Percentiles rank a stretch among this genome's conserved stretches.
Conservation (phyloP, 2,329 filamentous ascomycete species). For the Leptosphaerulina australis region DNA sequence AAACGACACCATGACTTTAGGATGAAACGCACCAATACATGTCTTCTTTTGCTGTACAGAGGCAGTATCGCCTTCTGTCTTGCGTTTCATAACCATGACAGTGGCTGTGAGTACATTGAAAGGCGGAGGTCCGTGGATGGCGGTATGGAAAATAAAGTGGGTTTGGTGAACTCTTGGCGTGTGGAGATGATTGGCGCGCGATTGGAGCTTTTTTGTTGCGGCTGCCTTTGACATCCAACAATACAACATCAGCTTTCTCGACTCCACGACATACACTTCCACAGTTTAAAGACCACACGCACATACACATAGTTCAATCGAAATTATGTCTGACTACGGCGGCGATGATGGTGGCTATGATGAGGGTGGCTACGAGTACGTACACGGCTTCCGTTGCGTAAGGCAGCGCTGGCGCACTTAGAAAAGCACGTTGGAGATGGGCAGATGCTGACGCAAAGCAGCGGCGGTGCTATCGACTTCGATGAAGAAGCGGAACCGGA, state of each 20-base stretch:
- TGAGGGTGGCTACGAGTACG: slow-evolving; percentile 41
- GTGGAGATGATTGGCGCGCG: slow-evolving; percentile 22
- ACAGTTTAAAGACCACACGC: neutral
- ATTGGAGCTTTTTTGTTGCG: slow-evolving; percentile 27
- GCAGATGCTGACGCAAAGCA: slow-evolving; percentile 25
- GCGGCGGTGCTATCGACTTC: slow-evolving; percentile 55
- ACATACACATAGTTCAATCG: neutral
- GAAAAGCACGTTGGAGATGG: neutral
- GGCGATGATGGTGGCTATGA: slow-evolving; percentile 47
- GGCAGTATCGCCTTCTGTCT: slow-evolving; percentile 14
- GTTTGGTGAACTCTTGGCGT: slow-evolving; percentile 27
- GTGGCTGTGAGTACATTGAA: slow-evolving; percentile 1
- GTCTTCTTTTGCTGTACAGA: slow-evolving; percentile 31
- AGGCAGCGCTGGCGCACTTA: slow-evolving; percentile 17
- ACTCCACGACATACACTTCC: slow-evolving; percentile 2
- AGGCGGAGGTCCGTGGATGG: slow-evolving; percentile 6
- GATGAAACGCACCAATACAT: slow-evolving; percentile 28
- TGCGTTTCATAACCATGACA: slow-evolving; percentile 42
- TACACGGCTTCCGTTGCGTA: slow-evolving; percentile 14
- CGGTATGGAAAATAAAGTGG: slow-evolving; percentile 18
- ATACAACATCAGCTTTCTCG: slow-evolving; percentile 1
- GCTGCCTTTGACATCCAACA: slow-evolving; percentile 22
- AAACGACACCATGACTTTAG: slow-evolving; percentile 9
- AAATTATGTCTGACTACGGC: slow-evolving; percentile 55
- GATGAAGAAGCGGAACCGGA: slow-evolving; percentile 66